phyloP scores from a whole-genome alignment of 192 early-diverging fungal genomes.

The Podila verticillata region DNA sequence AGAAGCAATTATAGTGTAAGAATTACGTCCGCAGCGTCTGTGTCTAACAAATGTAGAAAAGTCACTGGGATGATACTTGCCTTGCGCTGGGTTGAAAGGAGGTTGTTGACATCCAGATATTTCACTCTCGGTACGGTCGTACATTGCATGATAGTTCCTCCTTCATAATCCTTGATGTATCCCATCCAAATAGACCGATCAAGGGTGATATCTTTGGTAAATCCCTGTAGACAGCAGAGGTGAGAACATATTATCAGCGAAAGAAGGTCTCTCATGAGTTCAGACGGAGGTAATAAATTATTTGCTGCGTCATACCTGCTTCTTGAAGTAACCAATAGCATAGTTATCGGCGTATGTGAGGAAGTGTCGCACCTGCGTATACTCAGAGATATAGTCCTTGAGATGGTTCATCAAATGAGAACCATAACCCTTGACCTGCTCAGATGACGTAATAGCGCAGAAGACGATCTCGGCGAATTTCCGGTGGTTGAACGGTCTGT shows the following conservation, averaged over 20 bases:
- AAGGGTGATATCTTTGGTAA: constrained; percentile 96
- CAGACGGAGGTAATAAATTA: neutral
- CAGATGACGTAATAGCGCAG: constrained; percentile 89
- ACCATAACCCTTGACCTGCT: constrained; percentile 99
- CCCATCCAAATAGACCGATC: constrained; percentile 95
- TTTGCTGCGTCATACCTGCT: constrained; percentile 69
- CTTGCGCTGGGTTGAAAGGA: constrained; percentile 77
- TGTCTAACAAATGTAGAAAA: neutral
- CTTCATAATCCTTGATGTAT: constrained; percentile 99
- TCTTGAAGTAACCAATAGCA: constrained; percentile 98
- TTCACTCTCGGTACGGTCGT: constrained; percentile 90
- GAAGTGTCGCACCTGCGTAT: constrained; percentile 83
- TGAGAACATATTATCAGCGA: neutral
- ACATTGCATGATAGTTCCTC: constrained; percentile 98
- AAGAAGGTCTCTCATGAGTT: neutral
- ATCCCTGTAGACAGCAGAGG: constrained; percentile 64
- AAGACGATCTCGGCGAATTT: constrained; percentile 99
- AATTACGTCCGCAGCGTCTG: neutral
- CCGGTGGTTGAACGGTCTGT: constrained; percentile 86
- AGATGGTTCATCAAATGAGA: constrained; percentile 94
- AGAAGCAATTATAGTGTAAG: constrained; percentile 20
- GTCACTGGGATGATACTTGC: neutral
- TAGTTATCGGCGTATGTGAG: constrained; percentile 99
- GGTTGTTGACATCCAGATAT: constrained; percentile 79
- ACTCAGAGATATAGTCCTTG: constrained; percentile 89